Percentiles rank a stretch among this genome's conserved stretches.
phyloP scores from a whole-genome alignment of 768 basidiomycete genomes.

The Dacryopinax primogenitus region DNA sequence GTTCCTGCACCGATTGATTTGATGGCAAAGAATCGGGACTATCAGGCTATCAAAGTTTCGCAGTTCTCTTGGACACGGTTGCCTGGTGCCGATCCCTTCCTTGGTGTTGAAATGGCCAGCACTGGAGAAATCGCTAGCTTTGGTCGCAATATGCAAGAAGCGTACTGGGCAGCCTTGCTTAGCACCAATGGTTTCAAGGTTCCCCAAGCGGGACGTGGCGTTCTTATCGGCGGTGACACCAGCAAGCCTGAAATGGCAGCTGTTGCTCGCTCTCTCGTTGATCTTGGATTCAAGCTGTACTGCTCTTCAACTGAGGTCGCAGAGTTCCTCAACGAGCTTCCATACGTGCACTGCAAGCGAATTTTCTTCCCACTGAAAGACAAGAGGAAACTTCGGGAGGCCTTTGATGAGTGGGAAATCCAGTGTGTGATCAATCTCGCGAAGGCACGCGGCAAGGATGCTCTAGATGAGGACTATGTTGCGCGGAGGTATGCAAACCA shows the following conservation, averaged over 20 bases:
- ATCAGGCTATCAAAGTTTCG: slow-evolving; percentile 91
- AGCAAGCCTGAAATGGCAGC: slow-evolving; percentile 72
- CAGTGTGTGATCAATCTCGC: slow-evolving; percentile 90
- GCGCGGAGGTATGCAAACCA: slow-evolving; percentile 58
- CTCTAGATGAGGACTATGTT: slow-evolving; percentile 89
- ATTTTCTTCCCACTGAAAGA: slow-evolving; percentile 96
- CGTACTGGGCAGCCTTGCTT: slow-evolving; percentile 88
- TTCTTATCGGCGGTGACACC: slow-evolving; percentile 85
- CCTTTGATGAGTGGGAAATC: slow-evolving; percentile 89
- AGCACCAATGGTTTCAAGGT: slow-evolving; percentile 93
- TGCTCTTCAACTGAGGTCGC: slow-evolving; percentile 72
- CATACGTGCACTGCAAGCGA: slow-evolving; percentile 66
- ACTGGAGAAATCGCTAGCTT: slow-evolving; percentile 97
- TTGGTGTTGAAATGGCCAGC: slow-evolving; percentile 96
- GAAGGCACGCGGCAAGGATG: slow-evolving; percentile 56
- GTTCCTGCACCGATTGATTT: slow-evolving; percentile 86
- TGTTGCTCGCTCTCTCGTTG: slow-evolving; percentile 65
- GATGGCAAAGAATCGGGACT: slow-evolving; percentile 80
- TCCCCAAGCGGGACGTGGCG: slow-evolving; percentile 69
- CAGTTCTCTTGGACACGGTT: slow-evolving; percentile 98
- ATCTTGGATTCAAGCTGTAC: slow-evolving; percentile 91
- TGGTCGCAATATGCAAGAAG: slow-evolving; percentile 85
- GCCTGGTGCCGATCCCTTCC: slow-evolving; percentile 90
- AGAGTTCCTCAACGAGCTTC: slow-evolving; percentile 62
- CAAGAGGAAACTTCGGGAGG: slow-evolving; percentile 86